phyloP scores from a whole-genome alignment of 1,139 yeast species.

The Wickerhamomyces sp. region DNA sequence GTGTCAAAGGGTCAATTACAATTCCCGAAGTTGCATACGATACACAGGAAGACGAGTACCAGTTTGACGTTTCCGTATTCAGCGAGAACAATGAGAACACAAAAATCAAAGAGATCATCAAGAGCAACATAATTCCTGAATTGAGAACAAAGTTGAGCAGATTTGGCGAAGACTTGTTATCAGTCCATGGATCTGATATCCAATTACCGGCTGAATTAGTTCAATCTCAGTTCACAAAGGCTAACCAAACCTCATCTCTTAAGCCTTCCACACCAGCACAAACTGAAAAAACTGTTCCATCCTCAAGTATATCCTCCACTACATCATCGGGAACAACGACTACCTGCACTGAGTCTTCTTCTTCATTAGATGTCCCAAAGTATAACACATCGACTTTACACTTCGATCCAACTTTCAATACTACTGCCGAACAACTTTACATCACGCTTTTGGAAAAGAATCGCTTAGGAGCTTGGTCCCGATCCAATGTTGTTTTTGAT shows the following conservation, averaged over 20 bases:
- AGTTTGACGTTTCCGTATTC: slow-evolving; percentile 68
- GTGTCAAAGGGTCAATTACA: slow-evolving; percentile 62
- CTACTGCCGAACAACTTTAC: slow-evolving; percentile 82
- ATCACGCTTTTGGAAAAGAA: slow-evolving; percentile 69
- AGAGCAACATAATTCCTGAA: slow-evolving; percentile 61
- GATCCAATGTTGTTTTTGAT: slow-evolving; percentile 61
- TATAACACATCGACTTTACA: slow-evolving; percentile 79
- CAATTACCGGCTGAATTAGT: slow-evolving; percentile 73
- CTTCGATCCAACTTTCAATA: slow-evolving; percentile 76
- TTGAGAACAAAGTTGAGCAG: slow-evolving; percentile 52
- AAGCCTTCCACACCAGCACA: too few relatives aligned
- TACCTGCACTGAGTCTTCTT: slow-evolving; percentile 13
- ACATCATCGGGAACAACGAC: slow-evolving; percentile 14
- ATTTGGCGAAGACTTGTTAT: slow-evolving; percentile 76
- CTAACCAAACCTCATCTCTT: slow-evolving; percentile 40
- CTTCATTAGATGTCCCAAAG: slow-evolving; percentile 37
- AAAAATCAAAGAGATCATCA: slow-evolving; percentile 51
- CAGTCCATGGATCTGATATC: slow-evolving; percentile 76
- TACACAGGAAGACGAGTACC: slow-evolving; percentile 77
- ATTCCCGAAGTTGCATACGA: slow-evolving; percentile 97
- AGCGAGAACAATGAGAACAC: slow-evolving; percentile 48
- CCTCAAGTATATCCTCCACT: slow-evolving; percentile 23
- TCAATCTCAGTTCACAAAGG: slow-evolving; percentile 60
- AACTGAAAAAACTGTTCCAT: too few relatives aligned
- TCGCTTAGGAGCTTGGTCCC: slow-evolving; percentile 84